These are phyloP conservation scores for Quercus alba DNA, from an alignment of 306 rosid species.

Conservation along the genomic window DNA sequence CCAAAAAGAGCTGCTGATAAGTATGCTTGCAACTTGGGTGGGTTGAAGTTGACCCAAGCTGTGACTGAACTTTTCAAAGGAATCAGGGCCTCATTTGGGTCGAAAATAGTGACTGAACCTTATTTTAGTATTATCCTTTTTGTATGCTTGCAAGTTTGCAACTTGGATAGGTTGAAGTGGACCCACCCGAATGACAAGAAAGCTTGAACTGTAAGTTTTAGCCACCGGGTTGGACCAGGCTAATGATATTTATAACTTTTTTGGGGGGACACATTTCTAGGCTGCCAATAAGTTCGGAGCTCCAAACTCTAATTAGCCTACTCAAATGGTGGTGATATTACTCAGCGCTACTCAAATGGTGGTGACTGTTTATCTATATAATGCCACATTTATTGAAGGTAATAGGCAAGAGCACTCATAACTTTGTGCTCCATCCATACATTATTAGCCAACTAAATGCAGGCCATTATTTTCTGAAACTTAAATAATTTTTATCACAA, in stretches of 20 bases:
- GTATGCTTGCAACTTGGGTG: neutral
- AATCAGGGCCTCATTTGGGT: neutral
- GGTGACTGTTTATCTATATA: neutral
- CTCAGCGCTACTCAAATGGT: neutral
- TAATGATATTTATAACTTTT: neutral
- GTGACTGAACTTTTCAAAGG: neutral
- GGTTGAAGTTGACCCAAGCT: neutral
- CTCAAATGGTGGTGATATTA: no score
- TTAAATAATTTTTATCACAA: neutral
- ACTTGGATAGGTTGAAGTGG: constrained; percentile 13
- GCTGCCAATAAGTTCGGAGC: no score
- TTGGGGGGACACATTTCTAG: no score
- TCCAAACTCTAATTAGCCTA: no score
- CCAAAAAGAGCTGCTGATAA: no score
- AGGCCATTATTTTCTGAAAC: neutral
- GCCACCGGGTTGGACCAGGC: neutral
- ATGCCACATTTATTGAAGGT: neutral
- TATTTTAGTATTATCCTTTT: neutral
- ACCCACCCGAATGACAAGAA: neutral
- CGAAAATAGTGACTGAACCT: neutral
- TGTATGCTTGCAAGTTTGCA: constrained; percentile 1
- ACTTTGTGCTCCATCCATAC: neutral
- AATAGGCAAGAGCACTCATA: neutral
- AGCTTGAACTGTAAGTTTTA: neutral
- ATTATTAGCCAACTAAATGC: neutral